phyloP scores from a whole-genome alignment of 1,284 basidiomycete species.

The Anthracocystis setariae region DNA sequence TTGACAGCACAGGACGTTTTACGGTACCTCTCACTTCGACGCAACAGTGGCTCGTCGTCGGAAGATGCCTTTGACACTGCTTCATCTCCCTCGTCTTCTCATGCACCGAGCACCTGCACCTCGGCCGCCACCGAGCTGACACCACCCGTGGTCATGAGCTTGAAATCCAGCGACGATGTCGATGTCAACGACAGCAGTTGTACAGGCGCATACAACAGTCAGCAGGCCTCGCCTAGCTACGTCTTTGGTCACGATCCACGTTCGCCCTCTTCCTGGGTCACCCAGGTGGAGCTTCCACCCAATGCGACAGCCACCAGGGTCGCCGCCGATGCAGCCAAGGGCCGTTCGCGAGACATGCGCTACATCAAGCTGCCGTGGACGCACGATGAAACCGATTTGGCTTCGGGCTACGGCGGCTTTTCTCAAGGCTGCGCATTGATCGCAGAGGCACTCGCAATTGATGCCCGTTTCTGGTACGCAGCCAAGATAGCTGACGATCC shows the following conservation, averaged over 20 bases:
- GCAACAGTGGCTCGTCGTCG: slow-evolving; percentile 40
- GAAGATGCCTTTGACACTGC: slow-evolving; percentile 43
- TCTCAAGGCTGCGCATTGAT: slow-evolving; percentile 58
- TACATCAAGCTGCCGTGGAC: slow-evolving; percentile 95
- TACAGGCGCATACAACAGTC: slow-evolving; percentile 8
- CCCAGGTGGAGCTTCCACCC: slow-evolving; percentile 48
- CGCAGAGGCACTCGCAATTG: slow-evolving; percentile 74
- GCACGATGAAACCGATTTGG: slow-evolving; percentile 71
- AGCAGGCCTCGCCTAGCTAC: slow-evolving; percentile 22
- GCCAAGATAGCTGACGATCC: slow-evolving; percentile 70
- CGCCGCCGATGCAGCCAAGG: slow-evolving; percentile 22
- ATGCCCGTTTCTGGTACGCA: slow-evolving; percentile 66
- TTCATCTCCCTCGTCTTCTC: slow-evolving; percentile 42
- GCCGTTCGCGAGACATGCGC: slow-evolving; percentile 33
- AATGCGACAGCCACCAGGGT: slow-evolving; percentile 50
- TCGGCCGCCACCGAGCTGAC: slow-evolving; percentile 47
- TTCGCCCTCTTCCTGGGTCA: slow-evolving; percentile 28
- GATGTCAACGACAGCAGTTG: neutral
- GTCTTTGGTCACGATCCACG: slow-evolving; percentile 15
- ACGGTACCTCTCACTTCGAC: slow-evolving; percentile 36
- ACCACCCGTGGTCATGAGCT: slow-evolving; percentile 24
- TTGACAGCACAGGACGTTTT: slow-evolving; percentile 36
- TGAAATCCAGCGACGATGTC: slow-evolving; percentile 12
- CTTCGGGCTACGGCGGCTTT: slow-evolving; percentile 52
- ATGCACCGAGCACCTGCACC: slow-evolving; percentile 43